Conservation (phyloP, 176 grass and related monocot species). For the Melocanna baccifera region DNA sequence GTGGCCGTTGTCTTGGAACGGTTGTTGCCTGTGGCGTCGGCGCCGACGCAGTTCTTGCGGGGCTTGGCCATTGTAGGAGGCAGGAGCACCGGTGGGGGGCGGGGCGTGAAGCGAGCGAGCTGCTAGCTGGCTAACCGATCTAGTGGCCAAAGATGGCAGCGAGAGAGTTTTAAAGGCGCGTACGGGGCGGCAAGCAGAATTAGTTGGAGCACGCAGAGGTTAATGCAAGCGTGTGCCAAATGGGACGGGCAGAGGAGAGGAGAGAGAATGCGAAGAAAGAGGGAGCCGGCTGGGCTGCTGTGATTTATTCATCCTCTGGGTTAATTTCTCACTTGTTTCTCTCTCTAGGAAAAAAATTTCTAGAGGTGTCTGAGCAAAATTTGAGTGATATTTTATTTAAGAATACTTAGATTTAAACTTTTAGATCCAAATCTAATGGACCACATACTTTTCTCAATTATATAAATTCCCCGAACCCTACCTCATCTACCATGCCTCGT, state of each 20-base stretch:
- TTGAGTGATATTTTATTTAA: too few relatives aligned
- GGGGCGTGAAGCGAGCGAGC: neutral
- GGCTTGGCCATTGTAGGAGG: constrained; percentile 34
- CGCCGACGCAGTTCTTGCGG: neutral
- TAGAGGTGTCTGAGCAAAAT: too few relatives aligned
- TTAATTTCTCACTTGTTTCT: neutral
- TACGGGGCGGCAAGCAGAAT: neutral
- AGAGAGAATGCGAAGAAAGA: neutral
- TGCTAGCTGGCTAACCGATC: too few relatives aligned
- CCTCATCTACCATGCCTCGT: too few relatives aligned
- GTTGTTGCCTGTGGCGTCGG: neutral
- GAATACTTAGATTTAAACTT: too few relatives aligned
- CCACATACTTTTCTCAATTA: too few relatives aligned
- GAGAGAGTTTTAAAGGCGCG: neutral
- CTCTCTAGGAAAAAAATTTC: neutral
- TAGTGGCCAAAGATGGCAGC: neutral
- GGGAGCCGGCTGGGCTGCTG: neutral
- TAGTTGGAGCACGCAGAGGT: neutral
- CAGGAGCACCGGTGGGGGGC: too few relatives aligned
- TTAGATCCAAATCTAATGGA: too few relatives aligned
- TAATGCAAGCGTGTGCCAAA: neutral
- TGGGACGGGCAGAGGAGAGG: neutral
- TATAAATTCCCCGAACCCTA: too few relatives aligned
- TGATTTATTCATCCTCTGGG: neutral
- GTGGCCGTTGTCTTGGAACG: too few relatives aligned